Evolutionary conservation across 1,284 basidiomycete species (phyloP), one percentile per base, ranked within the genome.

Genomic region (Cystobasidium pallidum): DNA sequence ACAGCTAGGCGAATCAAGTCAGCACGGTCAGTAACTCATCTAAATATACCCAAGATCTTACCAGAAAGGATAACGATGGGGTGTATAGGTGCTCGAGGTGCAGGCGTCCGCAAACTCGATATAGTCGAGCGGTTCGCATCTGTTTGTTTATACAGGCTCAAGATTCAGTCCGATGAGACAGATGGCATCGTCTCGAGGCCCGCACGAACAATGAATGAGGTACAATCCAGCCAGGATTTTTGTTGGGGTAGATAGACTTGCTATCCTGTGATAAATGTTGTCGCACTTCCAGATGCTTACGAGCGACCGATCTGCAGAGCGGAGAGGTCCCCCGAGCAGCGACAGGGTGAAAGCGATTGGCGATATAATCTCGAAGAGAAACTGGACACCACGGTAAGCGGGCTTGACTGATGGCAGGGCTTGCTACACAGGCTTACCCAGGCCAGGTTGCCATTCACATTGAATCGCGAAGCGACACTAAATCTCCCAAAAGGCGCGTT

Each of bases 401-500:
- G 2, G 72, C 26, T 28, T 17, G 24, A 28, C 13, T 68, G n/a
- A 57, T 76, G 15, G 0, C 72, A 74, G 1, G 73, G 67, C 7
- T 66, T 43, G 41, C 71, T 54, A 24, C 77, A 73, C 70, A 74
- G 72, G n/a, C 76, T 13, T 32, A 77, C 39, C 80, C 81, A 82
- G 21, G 77, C 79, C n/a, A 77, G 2, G 54, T 78, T 78, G 10
- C 80, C 81, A 41, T 76, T 73, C 49, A 78, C 66, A n/a, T 67
- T 75, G 45, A 76, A 43, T 21, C 7, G 32, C 10, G 47, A 65
- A 11, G 55, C 39, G 10, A 70, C 28, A 32, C 74, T 61, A 67
- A 79, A 82, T 4, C 78, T 65, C 8, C 81, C 81, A 57, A 80
- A 80, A 1, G 81, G 81, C 0, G 81, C 81, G 39, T 81, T 43